Evolutionary conservation across 306 rosid genomes (phyloP).

Genomic region (Comarum palustre): DNA sequence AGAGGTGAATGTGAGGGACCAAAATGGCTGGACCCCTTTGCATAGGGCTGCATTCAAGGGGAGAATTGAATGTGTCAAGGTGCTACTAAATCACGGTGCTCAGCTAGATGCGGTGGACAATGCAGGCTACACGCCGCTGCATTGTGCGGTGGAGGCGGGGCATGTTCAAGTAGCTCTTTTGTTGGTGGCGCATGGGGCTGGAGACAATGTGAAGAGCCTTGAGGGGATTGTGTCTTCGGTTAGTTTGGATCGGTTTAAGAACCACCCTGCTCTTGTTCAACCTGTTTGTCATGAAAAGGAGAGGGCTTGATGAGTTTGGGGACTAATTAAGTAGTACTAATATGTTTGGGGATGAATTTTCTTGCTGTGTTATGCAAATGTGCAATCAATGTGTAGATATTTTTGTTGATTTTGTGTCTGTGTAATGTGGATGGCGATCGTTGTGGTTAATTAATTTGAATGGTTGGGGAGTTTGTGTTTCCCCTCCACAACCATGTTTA

Average conservation of each 20-base stretch:
- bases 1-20: constrained; percentile 54
- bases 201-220: constrained; percentile 29
- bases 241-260: constrained; percentile 25
- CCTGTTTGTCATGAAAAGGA: constrained; percentile 20
- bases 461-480: constrained; percentile 3
- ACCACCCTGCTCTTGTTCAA: constrained; percentile 27
- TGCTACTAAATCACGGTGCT: constrained; percentile 62
- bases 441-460: not conserved
- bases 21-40: constrained; percentile 82
- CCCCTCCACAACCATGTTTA: not conserved
- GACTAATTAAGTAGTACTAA: not conserved
- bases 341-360: not conserved
- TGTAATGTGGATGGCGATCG: not conserved
- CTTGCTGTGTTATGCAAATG: not conserved
- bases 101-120: constrained; percentile 55
- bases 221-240: constrained; percentile 22
- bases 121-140: constrained; percentile 64
- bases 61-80: constrained; percentile 53
- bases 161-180: constrained; percentile 54
- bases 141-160: constrained; percentile 68
- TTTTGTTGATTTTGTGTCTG: not conserved
- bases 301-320: not conserved
- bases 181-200: constrained; percentile 53
- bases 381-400: not conserved
- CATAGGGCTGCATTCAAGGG: constrained; percentile 94